Percentiles rank a stretch among this genome's conserved stretches.
phyloP scores from a whole-genome alignment of 2,329 filamentous ascomycete species.

The Sporothrix globosa region DNA sequence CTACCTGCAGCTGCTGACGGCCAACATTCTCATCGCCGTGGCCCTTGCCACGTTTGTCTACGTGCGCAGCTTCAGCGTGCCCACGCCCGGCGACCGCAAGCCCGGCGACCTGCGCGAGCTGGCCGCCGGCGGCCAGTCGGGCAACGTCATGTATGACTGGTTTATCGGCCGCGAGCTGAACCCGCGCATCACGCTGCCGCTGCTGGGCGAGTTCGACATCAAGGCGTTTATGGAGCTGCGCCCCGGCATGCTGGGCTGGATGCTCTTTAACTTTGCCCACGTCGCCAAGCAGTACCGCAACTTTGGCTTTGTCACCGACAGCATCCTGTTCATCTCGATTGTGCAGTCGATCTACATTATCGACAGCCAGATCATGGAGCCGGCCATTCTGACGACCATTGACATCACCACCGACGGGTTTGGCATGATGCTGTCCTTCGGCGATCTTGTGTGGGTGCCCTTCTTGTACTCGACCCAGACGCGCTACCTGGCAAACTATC shows the following conservation, averaged over 20 bases:
- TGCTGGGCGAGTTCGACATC: slow-evolving; percentile 85
- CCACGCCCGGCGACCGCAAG: slow-evolving; percentile 47
- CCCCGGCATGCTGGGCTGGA: slow-evolving; percentile 89
- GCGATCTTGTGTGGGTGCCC: slow-evolving; percentile 89
- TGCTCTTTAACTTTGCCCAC: slow-evolving; percentile 81
- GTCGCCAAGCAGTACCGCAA: slow-evolving; percentile 85
- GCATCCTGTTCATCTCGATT: slow-evolving; percentile 75
- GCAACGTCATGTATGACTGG: slow-evolving; percentile 91
- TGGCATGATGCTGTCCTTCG: slow-evolving; percentile 92
- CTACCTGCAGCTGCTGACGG: slow-evolving; percentile 81
- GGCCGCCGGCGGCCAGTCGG: slow-evolving; percentile 77
- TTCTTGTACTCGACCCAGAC: slow-evolving; percentile 85
- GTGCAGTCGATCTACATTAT: slow-evolving; percentile 83
- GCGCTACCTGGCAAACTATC: slow-evolving; percentile 81
- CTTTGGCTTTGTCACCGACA: slow-evolving; percentile 82
- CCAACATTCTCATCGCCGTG: slow-evolving; percentile 78
- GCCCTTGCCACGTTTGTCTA: slow-evolving; percentile 78
- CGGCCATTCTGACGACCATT: slow-evolving; percentile 88
- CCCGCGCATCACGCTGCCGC: slow-evolving; percentile 75
- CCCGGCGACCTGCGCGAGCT: slow-evolving; percentile 77
- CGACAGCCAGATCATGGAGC: slow-evolving; percentile 84
- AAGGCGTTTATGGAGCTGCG: slow-evolving; percentile 88
- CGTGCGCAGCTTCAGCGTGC: slow-evolving; percentile 75
- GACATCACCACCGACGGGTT: slow-evolving; percentile 93
- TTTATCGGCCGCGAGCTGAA: slow-evolving; percentile 96